Evolutionary conservation across 1,139 yeast genomes (phyloP), one percentile per base, ranked within the genome.

Genomic region (Sugiyamaella neomexicana): DNA sequence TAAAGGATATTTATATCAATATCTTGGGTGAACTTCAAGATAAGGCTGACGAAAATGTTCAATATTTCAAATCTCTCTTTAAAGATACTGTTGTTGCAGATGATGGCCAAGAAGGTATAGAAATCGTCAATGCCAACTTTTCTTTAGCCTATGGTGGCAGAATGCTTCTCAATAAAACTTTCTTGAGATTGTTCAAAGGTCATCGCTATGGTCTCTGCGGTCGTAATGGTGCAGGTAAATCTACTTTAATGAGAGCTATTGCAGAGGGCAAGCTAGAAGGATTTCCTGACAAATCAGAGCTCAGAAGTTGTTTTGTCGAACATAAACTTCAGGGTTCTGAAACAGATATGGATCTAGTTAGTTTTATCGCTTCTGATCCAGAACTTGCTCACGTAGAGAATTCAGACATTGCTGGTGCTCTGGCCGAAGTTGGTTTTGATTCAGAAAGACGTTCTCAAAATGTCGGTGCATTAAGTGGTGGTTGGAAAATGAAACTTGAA

Each of bases 401-500:
- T 55, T 83, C 81, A 10, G 95, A 86, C 53, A 89, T 93, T 68
- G 73, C 93, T 25, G 70, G 69, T 1, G 97, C 97, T 29, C 79
- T 93, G 60, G 81, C 75, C 50, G 82, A 82, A 54, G 98, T 93
- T 69, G 99, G 98, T 2, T 93, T 93, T 72, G 85, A 95, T 60
- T 93, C 86, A 51, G 95, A 86, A 68, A 83, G 97, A 77, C 81
- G 95, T 67, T 78, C 80, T 34, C 97, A 91, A 74, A 81, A 89
- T 52, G 97, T 93, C 58, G 97, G 97, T 44, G 88, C 98, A 1
- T 78, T 93, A 60, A 89, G 97, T 56, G 99, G 99, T 73, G 99
- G 99, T 71, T 90, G 97, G 97, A 93, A 93, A 75, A 93, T 93
- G 99, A 93, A 93, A 77, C 81, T 93, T 62, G 99, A 91, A 73